Conservation (phyloP, 768 basidiomycete genomes). For the Phlebiopsis gigantea region DNA sequence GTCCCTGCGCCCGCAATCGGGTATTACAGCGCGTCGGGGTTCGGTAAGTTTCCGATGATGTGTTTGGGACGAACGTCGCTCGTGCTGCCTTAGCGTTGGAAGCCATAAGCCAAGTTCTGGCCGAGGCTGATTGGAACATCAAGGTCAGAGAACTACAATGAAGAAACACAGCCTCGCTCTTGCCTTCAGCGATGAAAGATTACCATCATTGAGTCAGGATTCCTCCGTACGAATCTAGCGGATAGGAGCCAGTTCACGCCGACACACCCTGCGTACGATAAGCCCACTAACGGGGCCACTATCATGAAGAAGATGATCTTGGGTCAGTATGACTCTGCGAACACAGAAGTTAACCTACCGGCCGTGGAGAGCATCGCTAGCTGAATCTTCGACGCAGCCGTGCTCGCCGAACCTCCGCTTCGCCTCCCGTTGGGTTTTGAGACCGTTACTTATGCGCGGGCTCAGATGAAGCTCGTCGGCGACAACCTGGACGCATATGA, state of each 20-base stretch:
- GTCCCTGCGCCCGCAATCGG: neutral
- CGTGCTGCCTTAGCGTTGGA: constrained; percentile 26
- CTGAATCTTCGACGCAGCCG: constrained; percentile 1
- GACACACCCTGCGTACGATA: constrained; percentile 4
- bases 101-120: constrained; percentile 33
- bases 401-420: constrained; percentile 1
- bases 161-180: neutral
- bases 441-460: neutral
- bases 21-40: constrained; percentile 9
- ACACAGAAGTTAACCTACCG: neutral
- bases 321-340: neutral
- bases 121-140: constrained; percentile 43
- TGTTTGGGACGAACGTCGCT: neutral
- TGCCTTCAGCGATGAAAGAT: neutral
- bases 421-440: constrained; percentile 5
- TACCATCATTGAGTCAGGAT: neutral
- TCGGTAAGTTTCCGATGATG: constrained; percentile 8
- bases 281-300: neutral
- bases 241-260: neutral
- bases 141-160: constrained; percentile 28
- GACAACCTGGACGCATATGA: neutral
- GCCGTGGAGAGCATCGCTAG: constrained; percentile 4
- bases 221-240: neutral
- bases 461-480: neutral
- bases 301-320: neutral